Base-by-base conservation (phyloP, 352 stramenopile species). In the Pythium coloratum region DNA sequence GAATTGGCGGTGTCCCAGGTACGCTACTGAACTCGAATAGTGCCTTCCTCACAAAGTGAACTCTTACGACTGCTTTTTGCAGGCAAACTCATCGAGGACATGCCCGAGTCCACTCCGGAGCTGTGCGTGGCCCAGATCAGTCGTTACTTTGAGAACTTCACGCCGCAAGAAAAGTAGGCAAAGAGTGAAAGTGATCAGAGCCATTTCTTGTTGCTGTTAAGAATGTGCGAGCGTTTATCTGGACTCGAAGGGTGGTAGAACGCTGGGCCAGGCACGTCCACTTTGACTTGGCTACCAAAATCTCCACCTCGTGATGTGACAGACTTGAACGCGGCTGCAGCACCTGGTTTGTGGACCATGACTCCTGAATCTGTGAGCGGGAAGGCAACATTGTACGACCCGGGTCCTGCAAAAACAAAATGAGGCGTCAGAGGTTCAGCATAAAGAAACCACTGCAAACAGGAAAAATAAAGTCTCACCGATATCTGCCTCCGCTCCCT, bases 81-180 rank as follows among this genome's bases (percentile, higher is more conserved):
- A 94, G 86, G 77, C 18, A 90, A 81, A 78, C 56, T 90, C 55
- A 65, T 91, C 2, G 77, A 86, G 20, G 86, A 95, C 67, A 88
- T 94, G 81, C 80, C 86, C 20, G 86, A 94, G 75, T 81, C 84
- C n/a, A 94, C 86, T 13, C 86, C 84, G 26, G 86, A 92, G 66
- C 59, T 86, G 54, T 92, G 73, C 50, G 71, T 82, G 16, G 76
- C 78, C 44, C 84, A 93, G 69, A 89, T 95, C 61, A 87, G 78
- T 70, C 81, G 86, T 32, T 95, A 90, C 67, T 95, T 93, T 73
- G 86, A 93, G 51, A 92, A 92, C 66, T 95, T 95, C 64, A 86
- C 72, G 10, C 83, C 81, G 8, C 67, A 62, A 56, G 51, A 76
- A n/a, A 72, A 59, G 28, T 66, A 36, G 57, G 20, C 34, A 66